Base-by-base conservation (phyloP, 176 grass and related monocot species). In the Aegilops tauschii region DNA sequence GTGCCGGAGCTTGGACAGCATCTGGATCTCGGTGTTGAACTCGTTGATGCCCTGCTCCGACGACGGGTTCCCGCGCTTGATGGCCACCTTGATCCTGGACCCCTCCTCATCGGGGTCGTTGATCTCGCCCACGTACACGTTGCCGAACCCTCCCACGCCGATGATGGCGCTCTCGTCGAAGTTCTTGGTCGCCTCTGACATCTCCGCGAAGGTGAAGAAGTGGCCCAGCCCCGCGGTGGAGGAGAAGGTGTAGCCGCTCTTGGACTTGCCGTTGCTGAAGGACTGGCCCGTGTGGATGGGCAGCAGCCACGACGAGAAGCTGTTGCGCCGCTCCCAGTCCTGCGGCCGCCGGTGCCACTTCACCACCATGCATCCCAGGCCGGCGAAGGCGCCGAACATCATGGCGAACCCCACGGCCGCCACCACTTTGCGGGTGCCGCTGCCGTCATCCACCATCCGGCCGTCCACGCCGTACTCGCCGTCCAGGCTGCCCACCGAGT, bases 21-120 rank as follows among this genome's bases (percentile, higher is more conserved):
- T 96, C 80, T 98, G 97, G 88, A 98, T 96, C 90, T 98, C 97
- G 7, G 97, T 98, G 82, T 96, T 95, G 88, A 98, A 98, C 85
- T 98, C 94, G 20, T 90, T 96, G 85, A 98, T 96, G 4, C 97
- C 97, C 37, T 98, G 97, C 92, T 98, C 97, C 8, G 97, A 98
- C 80, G 94, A 85, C 25, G 97, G 90, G 84, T 94, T 98, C 8
- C 93, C 97, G 25, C 97, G 90, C 92, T 98, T 98, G 47, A 96
- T 87, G 12, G 97, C 97, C 73, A 98, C 93, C 91, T 94, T 94
- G 9, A 89, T 94, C 54, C 54, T 20, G 18, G 54, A 21, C 18
- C 18, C 18, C 18, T 21, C 54, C 18, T 59, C 54, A 65, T 79
- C 93, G 50, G 50, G 50, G 74, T 98, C 96, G 83, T 92, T 87